These are phyloP conservation scores for Annona cherimola DNA, from an alignment of 164 flowering plant species.

Conservation along the genomic window DNA sequence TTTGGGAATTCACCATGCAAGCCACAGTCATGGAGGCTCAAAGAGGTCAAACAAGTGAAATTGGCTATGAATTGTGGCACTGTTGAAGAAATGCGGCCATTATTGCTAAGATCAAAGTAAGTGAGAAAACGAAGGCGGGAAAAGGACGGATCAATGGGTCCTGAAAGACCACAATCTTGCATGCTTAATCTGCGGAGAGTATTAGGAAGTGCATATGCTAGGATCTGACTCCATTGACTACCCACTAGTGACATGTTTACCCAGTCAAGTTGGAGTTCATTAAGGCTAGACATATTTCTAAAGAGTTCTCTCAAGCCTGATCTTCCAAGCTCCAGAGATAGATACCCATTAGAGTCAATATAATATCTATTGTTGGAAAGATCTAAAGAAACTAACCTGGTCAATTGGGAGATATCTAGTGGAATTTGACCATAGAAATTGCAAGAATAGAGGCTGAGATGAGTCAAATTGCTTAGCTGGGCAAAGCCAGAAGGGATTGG, in stretches of 20 bases:
- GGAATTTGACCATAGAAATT: conserved; percentile 42
- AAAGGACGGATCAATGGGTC: not conserved
- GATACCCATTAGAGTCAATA: not conserved
- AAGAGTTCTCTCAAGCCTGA: not conserved
- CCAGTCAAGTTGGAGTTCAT: not conserved
- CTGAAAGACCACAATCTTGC: not conserved
- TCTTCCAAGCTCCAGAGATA: not conserved
- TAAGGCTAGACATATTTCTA: not conserved
- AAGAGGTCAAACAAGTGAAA: not conserved
- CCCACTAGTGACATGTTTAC: not conserved
- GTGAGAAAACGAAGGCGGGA: not conserved
- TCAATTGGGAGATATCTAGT: conserved; percentile 24
- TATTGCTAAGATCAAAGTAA: not conserved
- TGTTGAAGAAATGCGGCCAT: not conserved
- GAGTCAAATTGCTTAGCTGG: conserved; percentile 10
- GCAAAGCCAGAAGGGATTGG: conserved; percentile 26
- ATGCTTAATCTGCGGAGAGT: not conserved
- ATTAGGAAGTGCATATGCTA: not conserved
- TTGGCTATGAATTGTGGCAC: not conserved
- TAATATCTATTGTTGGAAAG: not conserved
- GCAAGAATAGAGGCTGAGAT: conserved; percentile 42
- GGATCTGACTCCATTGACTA: not conserved
- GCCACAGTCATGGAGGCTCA: not conserved
- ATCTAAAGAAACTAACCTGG: conserved; percentile 19
- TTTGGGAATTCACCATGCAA: conserved; percentile 18